phyloP scores from a whole-genome alignment of 2,329 filamentous ascomycete genomes.

The Trichophyton schoenleinii region DNA sequence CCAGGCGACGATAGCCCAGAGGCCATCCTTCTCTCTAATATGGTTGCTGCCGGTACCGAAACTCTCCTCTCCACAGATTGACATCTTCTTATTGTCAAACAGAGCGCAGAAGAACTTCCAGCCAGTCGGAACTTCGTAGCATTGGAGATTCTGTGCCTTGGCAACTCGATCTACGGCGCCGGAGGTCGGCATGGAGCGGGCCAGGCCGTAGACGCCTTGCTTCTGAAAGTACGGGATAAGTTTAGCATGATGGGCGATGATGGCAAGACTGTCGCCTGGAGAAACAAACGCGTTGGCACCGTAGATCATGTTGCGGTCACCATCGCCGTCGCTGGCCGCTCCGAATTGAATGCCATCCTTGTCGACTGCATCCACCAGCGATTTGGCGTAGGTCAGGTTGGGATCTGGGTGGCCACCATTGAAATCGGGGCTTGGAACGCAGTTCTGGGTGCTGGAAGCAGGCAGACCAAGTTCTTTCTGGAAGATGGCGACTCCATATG shows the following conservation, averaged over 20 bases:
- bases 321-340: conserved; percentile 90
- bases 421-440: conserved; percentile 83
- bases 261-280: conserved; percentile 90
- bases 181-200: conserved; percentile 94
- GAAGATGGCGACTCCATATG: conserved; percentile 91
- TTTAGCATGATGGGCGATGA: conserved; percentile 93
- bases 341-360: conserved; percentile 87
- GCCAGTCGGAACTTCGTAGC: conserved; percentile 94
- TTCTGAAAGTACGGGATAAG: conserved; percentile 98
- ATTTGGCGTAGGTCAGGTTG: conserved; percentile 93
- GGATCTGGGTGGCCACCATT: conserved; percentile 95
- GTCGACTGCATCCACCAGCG: conserved; percentile 85
- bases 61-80: conserved; percentile 96
- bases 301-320: conserved; percentile 99
- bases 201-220: conserved; percentile 88
- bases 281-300: conserved; percentile 93
- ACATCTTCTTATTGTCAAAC: conserved; percentile 88
- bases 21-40: conserved; percentile 96
- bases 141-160: conserved; percentile 79
- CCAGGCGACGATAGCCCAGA: conserved; percentile 97
- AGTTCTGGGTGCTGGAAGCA: conserved; percentile 73
- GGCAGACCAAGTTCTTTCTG: conserved; percentile 81
- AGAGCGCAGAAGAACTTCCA: conserved; percentile 99
- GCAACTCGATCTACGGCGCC: conserved; percentile 92
- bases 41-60: conserved; percentile 98